A percentile compares a stretch with the other conserved stretches of the same genome.
Conservation (phyloP, 257 asterid genomes). For the Solanum peruvianum region DNA sequence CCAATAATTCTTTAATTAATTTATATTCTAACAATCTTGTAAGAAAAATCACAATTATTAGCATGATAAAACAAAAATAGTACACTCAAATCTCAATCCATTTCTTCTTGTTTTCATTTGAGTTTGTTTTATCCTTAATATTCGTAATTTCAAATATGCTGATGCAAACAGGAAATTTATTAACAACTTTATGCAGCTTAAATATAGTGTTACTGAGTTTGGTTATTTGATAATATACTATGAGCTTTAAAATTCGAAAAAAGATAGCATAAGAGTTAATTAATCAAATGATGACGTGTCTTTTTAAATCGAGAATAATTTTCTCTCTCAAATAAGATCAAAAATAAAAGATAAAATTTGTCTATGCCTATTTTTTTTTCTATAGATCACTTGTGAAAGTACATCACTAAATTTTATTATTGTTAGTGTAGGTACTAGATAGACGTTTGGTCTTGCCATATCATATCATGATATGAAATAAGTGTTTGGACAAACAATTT, state of each 20-base stretch:
- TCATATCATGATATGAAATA: no score
- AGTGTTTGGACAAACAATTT: no score
- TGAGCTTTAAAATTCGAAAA: neutral
- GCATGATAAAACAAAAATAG: neutral
- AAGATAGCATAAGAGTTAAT: neutral
- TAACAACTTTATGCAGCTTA: neutral
- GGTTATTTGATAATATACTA: neutral
- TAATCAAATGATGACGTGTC: neutral
- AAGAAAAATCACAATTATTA: neutral
- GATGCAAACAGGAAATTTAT: neutral
- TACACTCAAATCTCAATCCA: neutral
- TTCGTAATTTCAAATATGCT: neutral
- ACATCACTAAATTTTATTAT: neutral
- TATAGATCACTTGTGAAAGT: neutral
- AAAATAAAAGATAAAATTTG: neutral
- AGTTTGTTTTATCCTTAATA: neutral
- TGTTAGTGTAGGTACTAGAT: neutral
- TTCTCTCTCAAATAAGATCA: no score
- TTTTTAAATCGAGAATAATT: neutral
- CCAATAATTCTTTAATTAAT: neutral
- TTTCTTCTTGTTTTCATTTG: neutral
- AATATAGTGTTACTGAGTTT: neutral
- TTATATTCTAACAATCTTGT: neutral
- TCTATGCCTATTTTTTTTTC: rapidly evolving
- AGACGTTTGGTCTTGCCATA: rapidly evolving